Percentiles rank a stretch among this genome's conserved stretches.
phyloP scores from a whole-genome alignment of 768 basidiomycete genomes.

The Agaricus sinodeliciosus region DNA sequence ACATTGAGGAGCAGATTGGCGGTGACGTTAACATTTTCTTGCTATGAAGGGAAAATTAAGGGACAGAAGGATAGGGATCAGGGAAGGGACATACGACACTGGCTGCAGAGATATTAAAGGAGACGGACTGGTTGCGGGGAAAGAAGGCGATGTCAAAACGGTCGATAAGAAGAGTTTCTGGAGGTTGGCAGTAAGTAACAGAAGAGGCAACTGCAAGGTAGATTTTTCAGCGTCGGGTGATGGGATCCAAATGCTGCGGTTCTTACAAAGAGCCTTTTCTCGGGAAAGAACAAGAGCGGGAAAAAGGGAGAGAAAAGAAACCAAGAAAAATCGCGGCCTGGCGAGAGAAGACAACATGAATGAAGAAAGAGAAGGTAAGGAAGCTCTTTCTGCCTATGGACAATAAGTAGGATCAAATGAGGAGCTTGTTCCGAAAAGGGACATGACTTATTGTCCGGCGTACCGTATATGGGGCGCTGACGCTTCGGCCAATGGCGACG shows the following conservation, averaged over 20 bases:
- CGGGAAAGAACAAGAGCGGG: constrained; percentile 34
- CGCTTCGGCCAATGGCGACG: not conserved
- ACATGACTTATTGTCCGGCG: constrained; percentile 1
- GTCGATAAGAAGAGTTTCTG: constrained; percentile 72
- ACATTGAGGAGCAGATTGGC: constrained; percentile 80
- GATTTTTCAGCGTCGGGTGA: constrained; percentile 10
- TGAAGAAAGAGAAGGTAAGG: constrained; percentile 30
- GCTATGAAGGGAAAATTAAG: constrained; percentile 31
- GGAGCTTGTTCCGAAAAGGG: constrained; percentile 7
- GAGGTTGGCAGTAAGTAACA: constrained; percentile 81
- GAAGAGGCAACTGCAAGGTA: constrained; percentile 66
- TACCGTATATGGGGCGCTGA: not conserved
- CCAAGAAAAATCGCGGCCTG: constrained; percentile 60
- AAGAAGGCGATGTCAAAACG: constrained; percentile 73
- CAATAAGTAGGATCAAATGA: constrained; percentile 5
- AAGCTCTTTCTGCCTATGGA: constrained; percentile 6
- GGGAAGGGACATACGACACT: constrained; percentile 59
- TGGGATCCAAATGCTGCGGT: not conserved
- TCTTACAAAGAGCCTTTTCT: constrained; percentile 59
- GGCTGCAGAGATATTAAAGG: constrained; percentile 82
- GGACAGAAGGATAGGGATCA: constrained; percentile 5
- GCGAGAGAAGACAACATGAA: constrained; percentile 68
- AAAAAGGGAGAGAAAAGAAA: constrained; percentile 30
- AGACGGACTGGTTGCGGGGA: constrained; percentile 62
- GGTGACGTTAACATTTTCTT: constrained; percentile 70